phyloP scores from a whole-genome alignment of 129 eudicot species.

The Artemisia argyi region DNA sequence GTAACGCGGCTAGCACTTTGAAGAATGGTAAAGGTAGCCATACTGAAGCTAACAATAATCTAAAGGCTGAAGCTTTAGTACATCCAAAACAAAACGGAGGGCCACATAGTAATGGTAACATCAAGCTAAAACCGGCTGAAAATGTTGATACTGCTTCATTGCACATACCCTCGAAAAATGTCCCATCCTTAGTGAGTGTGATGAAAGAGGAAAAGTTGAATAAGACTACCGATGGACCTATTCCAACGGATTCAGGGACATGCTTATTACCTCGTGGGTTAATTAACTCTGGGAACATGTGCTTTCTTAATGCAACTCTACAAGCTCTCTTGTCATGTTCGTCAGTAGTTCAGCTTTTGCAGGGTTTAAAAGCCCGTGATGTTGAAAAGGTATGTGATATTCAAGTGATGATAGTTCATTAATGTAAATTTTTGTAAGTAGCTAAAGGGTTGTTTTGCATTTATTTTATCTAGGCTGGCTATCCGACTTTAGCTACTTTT shows the following conservation, averaged over 20 bases:
- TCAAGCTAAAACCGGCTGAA: slow-evolving; percentile 27
- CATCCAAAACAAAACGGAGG: slow-evolving; percentile 55
- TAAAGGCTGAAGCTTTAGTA: slow-evolving; percentile 24
- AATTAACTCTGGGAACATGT: slow-evolving; percentile 75
- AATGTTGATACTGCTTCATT: slow-evolving; percentile 28
- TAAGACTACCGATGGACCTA: slow-evolving; percentile 31
- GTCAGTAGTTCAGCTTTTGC: slow-evolving; percentile 68
- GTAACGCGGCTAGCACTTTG: slow-evolving; percentile 17
- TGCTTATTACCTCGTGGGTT: slow-evolving; percentile 73
- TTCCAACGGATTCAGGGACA: slow-evolving; percentile 21
- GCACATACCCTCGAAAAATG: slow-evolving; percentile 12
- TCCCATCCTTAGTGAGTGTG: slow-evolving; percentile 7
- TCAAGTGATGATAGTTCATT: too few species aligned
- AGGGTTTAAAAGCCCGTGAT: slow-evolving; percentile 46
- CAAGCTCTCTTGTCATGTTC: slow-evolving; percentile 90
- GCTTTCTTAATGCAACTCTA: slow-evolving; percentile 87
- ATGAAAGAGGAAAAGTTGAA: slow-evolving; percentile 32
- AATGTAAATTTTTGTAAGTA: background rate
- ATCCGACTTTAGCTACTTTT: slow-evolving; percentile 77
- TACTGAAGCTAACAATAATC: slow-evolving; percentile 18
- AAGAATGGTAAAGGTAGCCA: slow-evolving; percentile 27
- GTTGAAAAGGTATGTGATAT: slow-evolving; percentile 44
- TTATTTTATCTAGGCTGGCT: slow-evolving; percentile 46
- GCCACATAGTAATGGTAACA: slow-evolving; percentile 35
- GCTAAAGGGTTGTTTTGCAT: slow-evolving; percentile 19